Evolutionary conservation across 2,329 filamentous ascomycete species (phyloP).

Genomic region (Cladosporium velox): DNA sequence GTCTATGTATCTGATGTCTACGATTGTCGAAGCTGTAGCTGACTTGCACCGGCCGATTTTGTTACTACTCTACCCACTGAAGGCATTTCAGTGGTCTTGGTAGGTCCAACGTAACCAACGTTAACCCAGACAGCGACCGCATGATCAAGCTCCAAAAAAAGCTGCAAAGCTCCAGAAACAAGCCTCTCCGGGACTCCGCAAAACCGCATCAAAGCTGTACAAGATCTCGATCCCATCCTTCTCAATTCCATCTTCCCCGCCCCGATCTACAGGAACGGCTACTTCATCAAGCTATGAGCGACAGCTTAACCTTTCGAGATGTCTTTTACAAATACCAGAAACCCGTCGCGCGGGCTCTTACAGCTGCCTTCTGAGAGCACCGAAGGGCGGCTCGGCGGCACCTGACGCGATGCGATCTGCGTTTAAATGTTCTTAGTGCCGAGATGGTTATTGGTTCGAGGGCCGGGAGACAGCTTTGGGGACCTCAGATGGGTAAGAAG

Average conservation of each 20-base stretch:
- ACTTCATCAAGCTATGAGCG: background rate
- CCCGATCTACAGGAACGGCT: slow-evolving; percentile 16
- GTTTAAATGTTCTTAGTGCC: background rate
- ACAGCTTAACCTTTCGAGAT: background rate
- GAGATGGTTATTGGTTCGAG: background rate
- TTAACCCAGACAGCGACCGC: background rate
- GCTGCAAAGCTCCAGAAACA: background rate
- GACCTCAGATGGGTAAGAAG: background rate
- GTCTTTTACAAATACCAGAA: slow-evolving; percentile 15
- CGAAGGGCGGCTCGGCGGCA: background rate
- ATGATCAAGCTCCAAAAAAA: background rate
- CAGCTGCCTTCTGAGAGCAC: slow-evolving; percentile 3
- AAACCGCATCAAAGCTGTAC: background rate
- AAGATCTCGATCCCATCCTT: slow-evolving; percentile 9
- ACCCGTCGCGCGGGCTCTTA: slow-evolving; percentile 12
- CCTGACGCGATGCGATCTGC: background rate
- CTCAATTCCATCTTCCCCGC: slow-evolving; percentile 2
- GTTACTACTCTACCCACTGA: too few relatives aligned
- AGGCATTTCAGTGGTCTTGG: background rate
- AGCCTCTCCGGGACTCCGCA: slow-evolving; percentile 1
- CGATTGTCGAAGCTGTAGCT: background rate
- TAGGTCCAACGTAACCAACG: too few relatives aligned
- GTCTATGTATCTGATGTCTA: background rate
- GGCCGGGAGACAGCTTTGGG: background rate
- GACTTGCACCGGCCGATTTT: background rate